These are phyloP conservation scores for Dittrichia graveolens DNA, from an alignment of 129 eudicot genomes.

Conservation along the genomic window DNA sequence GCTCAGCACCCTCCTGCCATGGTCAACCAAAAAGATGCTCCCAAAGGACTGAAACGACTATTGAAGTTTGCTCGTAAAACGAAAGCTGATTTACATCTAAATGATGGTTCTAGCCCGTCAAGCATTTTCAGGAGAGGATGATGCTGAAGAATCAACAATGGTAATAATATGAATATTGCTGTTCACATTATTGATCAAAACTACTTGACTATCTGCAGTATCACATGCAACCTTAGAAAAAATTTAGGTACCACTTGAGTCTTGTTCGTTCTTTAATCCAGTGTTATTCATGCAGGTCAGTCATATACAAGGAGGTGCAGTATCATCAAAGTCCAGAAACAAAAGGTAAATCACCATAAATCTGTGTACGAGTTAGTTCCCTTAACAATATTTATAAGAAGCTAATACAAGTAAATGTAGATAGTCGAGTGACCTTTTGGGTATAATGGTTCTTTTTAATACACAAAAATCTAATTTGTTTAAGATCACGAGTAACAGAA, in stretches of 20 bases:
- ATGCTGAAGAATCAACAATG: slow-evolving; percentile 49
- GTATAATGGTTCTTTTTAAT: too few species aligned
- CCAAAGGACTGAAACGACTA: slow-evolving; percentile 89
- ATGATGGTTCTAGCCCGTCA: slow-evolving; percentile 82
- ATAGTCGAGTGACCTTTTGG: too few species aligned
- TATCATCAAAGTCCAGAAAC: too few species aligned
- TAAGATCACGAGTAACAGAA: too few species aligned
- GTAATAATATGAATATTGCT: slow-evolving; percentile 36
- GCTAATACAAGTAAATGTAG: too few species aligned
- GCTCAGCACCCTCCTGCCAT: slow-evolving; percentile 87
- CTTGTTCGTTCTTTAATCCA: not conserved
- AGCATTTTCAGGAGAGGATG: slow-evolving; percentile 89
- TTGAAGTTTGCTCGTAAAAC: slow-evolving; percentile 91
- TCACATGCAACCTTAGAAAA: slow-evolving; percentile 24
- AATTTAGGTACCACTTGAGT: not conserved
- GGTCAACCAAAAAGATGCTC: slow-evolving; percentile 91
- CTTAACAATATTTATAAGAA: too few species aligned
- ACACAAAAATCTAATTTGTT: too few species aligned
- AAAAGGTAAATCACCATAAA: too few species aligned
- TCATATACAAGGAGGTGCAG: too few species aligned
- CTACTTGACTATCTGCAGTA: slow-evolving; percentile 34
- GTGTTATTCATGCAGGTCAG: not conserved
- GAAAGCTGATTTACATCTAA: slow-evolving; percentile 65
- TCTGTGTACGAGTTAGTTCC: too few species aligned
- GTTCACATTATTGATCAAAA: slow-evolving; percentile 34